A percentile compares a stretch with the other conserved stretches of the same genome.
Evolutionary conservation across 2,329 filamentous ascomycete species (phyloP).

Genomic region (Plectosphaerella plurivora): DNA sequence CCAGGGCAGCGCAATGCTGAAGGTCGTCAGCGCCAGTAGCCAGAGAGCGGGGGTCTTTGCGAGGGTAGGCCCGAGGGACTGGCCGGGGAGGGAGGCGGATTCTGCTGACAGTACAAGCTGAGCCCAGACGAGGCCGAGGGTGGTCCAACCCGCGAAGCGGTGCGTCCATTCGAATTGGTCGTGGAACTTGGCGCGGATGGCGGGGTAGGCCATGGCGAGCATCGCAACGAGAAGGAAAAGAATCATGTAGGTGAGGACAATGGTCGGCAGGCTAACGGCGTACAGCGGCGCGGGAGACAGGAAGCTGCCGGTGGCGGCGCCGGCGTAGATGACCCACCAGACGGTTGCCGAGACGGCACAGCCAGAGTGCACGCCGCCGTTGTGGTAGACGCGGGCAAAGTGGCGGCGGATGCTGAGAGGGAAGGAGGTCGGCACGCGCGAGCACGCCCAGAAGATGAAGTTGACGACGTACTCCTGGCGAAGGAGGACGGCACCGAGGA

Average conservation of each 20-base stretch:
- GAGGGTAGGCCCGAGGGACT: constrained; percentile 29
- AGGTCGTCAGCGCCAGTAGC: constrained; percentile 61
- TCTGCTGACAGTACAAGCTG: constrained; percentile 51
- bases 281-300: constrained; percentile 23
- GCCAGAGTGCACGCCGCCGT: constrained; percentile 47
- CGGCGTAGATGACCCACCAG: constrained; percentile 42
- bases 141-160: constrained; percentile 67
- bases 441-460: constrained; percentile 43
- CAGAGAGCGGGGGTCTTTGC: constrained; percentile 51
- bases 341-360: constrained; percentile 43
- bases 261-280: constrained; percentile 24
- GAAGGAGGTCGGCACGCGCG: constrained; percentile 33
- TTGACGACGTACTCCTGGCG: constrained; percentile 52
- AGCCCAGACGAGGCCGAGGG: constrained; percentile 61
- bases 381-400: constrained; percentile 46
- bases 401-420: constrained; percentile 43
- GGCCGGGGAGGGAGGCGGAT: constrained; percentile 32
- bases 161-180: constrained; percentile 68
- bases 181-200: constrained; percentile 58
- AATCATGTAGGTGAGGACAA: constrained; percentile 53
- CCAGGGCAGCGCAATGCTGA: constrained; percentile 69
- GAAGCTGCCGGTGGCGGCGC: constrained; percentile 20
- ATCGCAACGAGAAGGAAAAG: constrained; percentile 54
- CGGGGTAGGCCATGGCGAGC: constrained; percentile 59
- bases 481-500: constrained; percentile 43